phyloP scores from a whole-genome alignment of 345 rosid genomes.

The Bruguiera gymnorhiza region DNA sequence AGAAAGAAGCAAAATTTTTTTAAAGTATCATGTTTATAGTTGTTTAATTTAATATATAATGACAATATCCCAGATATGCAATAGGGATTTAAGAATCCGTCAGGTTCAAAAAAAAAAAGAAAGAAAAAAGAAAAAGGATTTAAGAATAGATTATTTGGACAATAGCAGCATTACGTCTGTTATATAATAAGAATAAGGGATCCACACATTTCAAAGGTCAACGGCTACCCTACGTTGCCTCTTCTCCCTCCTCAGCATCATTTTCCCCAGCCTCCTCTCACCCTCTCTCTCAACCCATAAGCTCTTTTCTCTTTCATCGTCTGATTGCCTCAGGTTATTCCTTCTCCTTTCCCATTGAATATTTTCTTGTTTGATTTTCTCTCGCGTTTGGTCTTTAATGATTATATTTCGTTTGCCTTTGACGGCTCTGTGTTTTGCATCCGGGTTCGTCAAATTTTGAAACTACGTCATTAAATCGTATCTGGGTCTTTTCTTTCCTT shows the following conservation, averaged over 20 bases:
- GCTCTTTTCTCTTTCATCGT: conserved; percentile 2
- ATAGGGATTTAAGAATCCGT: no score
- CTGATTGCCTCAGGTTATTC: neutral
- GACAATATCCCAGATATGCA: no score
- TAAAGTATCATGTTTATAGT: no score
- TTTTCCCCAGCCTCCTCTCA: conserved; percentile 14
- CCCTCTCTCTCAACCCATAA: neutral
- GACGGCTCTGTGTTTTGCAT: neutral
- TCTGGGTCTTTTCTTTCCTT: neutral
- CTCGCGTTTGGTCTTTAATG: neutral
- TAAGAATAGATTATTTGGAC: no score
- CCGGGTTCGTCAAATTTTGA: conserved; percentile 8
- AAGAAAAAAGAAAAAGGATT: no score
- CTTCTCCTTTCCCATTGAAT: neutral
- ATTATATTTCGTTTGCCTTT: neutral
- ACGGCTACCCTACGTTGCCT: conserved; percentile 43
- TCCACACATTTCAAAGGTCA: conserved; percentile 42
- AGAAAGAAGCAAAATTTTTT: no score
- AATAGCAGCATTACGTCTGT: no score
- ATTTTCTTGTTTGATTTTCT: neutral
- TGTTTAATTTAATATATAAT: no score
- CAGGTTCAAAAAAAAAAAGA: no score
- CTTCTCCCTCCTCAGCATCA: conserved; percentile 7
- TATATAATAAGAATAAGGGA: conserved; percentile 5
- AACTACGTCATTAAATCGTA: neutral